Conservation (phyloP, 106 monocot species). For the Dactylorhiza incarnata region DNA sequence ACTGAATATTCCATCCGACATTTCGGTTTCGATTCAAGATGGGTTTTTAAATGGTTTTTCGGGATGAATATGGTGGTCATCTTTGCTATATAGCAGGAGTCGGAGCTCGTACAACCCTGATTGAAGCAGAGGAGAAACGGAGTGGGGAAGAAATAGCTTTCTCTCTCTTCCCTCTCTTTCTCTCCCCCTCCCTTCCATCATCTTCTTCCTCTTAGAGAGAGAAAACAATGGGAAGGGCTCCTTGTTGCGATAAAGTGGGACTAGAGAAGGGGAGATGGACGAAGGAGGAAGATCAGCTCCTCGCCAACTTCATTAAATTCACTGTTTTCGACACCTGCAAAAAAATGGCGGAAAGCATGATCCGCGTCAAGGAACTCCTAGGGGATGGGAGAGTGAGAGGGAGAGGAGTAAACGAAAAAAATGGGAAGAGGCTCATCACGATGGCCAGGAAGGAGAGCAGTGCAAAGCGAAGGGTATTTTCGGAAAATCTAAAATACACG, state of each 20-base stretch:
- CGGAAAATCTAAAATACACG: no score
- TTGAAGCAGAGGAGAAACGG: neutral
- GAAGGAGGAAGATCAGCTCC: conserved; percentile 38
- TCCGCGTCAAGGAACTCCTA: no score
- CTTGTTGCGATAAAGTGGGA: conserved; percentile 55
- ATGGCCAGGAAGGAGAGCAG: no score
- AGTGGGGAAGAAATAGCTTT: neutral
- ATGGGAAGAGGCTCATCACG: no score
- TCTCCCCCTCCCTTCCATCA: neutral
- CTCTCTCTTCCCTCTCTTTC: neutral
- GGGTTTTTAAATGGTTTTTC: neutral
- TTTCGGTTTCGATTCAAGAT: neutral
- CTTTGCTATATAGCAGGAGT: no score
- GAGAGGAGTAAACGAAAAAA: no score
- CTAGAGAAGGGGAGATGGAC: conserved; percentile 58
- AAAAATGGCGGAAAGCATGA: no score
- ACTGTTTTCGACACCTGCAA: no score
- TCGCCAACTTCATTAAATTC: conserved; percentile 23
- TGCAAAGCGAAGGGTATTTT: no score
- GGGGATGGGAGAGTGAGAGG: no score
- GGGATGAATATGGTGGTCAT: neutral
- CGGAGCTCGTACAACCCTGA: neutral
- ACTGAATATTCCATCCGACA: neutral
- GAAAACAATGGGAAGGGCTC: conserved; percentile 46
- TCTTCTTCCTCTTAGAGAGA: neutral